These are phyloP conservation scores for Rauvolfia tetraphylla DNA, from an alignment of 257 asterid species.

Conservation along the genomic window DNA sequence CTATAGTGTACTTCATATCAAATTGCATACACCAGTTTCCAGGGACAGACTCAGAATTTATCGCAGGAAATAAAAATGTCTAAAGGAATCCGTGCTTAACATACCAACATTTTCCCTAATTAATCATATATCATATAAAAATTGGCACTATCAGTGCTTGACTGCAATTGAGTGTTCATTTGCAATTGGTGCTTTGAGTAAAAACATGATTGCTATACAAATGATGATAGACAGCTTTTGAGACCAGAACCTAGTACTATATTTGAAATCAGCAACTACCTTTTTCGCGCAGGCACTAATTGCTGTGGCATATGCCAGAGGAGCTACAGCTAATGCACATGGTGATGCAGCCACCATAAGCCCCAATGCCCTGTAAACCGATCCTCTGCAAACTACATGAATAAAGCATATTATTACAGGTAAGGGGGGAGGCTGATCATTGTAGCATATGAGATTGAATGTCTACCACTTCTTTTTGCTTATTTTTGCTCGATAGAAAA, in stretches of 20 bases:
- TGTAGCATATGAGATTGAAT: neutral
- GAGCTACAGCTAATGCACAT: constrained; percentile 97
- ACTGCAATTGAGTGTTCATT: neutral
- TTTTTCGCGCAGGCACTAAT: constrained; percentile 96
- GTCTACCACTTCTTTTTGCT: neutral
- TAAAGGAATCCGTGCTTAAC: neutral
- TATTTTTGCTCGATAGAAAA: neutral
- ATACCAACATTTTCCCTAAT: neutral
- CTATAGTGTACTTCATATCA: neutral
- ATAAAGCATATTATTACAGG: constrained; percentile 11
- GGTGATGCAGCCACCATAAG: constrained; percentile 99
- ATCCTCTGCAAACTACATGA: constrained; percentile 91
- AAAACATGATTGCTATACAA: neutral
- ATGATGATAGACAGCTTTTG: neutral
- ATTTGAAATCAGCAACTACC: constrained; percentile 38
- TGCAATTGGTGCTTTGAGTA: neutral
- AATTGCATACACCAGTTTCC: neutral
- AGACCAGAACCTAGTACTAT: neutral
- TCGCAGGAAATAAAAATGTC: neutral
- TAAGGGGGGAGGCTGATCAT: neutral
- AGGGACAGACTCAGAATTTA: neutral
- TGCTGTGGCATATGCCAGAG: constrained; percentile 94
- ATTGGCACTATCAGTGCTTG: neutral
- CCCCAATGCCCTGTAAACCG: constrained; percentile 91
- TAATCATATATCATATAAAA: neutral